Conservation (phyloP, 1,139 yeast genomes). For the Geotrichum armillariae region DNA sequence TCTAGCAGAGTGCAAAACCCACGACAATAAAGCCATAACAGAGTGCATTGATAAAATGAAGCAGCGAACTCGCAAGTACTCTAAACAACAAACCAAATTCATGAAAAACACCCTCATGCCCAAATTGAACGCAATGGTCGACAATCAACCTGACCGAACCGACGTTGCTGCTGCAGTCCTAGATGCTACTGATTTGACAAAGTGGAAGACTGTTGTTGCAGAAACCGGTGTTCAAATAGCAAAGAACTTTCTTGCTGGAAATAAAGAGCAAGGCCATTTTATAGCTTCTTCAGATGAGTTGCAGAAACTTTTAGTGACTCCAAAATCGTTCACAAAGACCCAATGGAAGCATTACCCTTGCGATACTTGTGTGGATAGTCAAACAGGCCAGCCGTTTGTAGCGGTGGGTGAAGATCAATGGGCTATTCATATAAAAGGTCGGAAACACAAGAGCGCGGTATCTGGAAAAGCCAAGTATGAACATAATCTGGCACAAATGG, state of each 20-base stretch:
- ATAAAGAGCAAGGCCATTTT: conserved; percentile 15
- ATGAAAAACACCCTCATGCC: conserved; percentile 69
- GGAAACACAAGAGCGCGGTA: conserved; percentile 39
- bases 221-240: conserved; percentile 56
- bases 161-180: conserved; percentile 68
- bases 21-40: conserved; percentile 35
- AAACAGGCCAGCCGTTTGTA: conserved; percentile 51
- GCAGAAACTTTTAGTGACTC: conserved; percentile 36
- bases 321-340: conserved; percentile 30
- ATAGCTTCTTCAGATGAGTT: conserved; percentile 50
- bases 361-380: conserved; percentile 48
- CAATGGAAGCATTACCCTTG: conserved; percentile 75
- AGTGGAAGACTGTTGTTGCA: conserved; percentile 61
- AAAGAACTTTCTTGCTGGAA: conserved; percentile 37
- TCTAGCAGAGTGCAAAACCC: conserved; percentile 28
- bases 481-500: conserved; percentile 17
- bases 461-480: conserved; percentile 12
- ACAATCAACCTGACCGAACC: conserved; percentile 45
- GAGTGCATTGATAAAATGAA: conserved; percentile 76
- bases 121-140: conserved; percentile 40
- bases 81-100: conserved; percentile 92
- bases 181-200: conserved; percentile 69
- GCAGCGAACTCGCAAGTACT: conserved; percentile 79
- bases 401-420: conserved; percentile 76
- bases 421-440: conserved; percentile 64